phyloP scores from a whole-genome alignment of 495 filamentous ascomycete genomes.

The Penicillium desertorum region DNA sequence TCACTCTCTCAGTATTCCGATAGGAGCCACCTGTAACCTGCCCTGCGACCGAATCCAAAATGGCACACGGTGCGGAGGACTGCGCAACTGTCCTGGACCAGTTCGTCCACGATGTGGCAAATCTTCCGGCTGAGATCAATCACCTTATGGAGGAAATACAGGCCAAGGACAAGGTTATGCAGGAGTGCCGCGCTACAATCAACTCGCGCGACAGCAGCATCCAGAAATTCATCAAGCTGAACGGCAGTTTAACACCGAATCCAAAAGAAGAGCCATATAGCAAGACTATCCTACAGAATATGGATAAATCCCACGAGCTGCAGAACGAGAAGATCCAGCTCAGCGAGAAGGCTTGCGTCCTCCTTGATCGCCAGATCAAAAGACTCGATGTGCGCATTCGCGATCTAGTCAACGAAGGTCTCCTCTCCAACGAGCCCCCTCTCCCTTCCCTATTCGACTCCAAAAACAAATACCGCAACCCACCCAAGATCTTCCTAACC shows the following conservation, averaged over 20 bases:
- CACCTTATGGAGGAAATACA: conserved; percentile 93
- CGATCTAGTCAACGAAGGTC: conserved; percentile 72
- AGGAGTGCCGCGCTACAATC: conserved; percentile 71
- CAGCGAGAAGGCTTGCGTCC: conserved; percentile 69
- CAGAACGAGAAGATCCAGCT: conserved; percentile 86
- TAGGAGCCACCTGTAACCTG: not conserved
- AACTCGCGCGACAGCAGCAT: conserved; percentile 75
- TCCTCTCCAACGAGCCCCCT: conserved; percentile 74
- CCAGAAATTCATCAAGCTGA: conserved; percentile 85
- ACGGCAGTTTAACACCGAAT: conserved; percentile 78
- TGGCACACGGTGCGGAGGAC: conserved; percentile 61
- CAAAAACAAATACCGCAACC: conserved; percentile 55
- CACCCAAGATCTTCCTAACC: conserved; percentile 51
- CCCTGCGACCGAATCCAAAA: conserved; percentile 17
- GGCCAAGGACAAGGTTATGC: conserved; percentile 79
- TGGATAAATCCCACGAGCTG: conserved; percentile 66
- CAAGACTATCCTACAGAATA: conserved; percentile 68
- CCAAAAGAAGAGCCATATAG: conserved; percentile 79
- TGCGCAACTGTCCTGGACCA: conserved; percentile 88
- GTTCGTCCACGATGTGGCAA: conserved; percentile 86
- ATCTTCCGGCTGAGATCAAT: conserved; percentile 85
- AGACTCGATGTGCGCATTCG: conserved; percentile 85
- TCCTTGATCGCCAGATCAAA: conserved; percentile 86
- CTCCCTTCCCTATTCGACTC: conserved; percentile 75
- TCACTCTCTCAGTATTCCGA: not conserved